Percentiles rank a stretch among this genome's conserved stretches.
phyloP scores from a whole-genome alignment of 1,284 basidiomycete species.

The Omphalotus olearius region DNA sequence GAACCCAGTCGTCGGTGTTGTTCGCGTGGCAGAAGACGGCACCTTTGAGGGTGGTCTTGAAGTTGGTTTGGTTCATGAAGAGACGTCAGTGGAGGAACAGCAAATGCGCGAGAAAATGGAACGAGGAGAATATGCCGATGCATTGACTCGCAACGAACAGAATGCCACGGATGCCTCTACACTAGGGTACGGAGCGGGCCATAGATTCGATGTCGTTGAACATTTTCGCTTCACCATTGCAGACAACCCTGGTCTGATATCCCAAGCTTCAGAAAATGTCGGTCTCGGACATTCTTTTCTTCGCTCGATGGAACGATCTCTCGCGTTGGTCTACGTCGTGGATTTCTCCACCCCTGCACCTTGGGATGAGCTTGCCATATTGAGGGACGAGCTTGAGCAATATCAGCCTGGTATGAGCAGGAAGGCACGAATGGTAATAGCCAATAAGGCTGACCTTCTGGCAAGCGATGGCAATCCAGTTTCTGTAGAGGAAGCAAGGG shows the following conservation, averaged over 20 bases:
- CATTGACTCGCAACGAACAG: constrained; percentile 47
- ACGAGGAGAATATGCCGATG: constrained; percentile 44
- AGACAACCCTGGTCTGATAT: constrained; percentile 95
- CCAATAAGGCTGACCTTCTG: constrained; percentile 92
- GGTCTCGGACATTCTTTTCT: constrained; percentile 95
- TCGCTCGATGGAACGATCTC: constrained; percentile 89
- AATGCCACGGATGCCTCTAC: constrained; percentile 18
- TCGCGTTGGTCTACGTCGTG: constrained; percentile 88
- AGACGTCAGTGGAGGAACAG: constrained; percentile 62
- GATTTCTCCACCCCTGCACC: constrained; percentile 76
- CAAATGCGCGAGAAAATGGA: constrained; percentile 42
- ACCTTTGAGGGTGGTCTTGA: constrained; percentile 63
- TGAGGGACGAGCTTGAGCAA: constrained; percentile 80
- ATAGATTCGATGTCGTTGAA: constrained; percentile 58
- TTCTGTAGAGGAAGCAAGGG: constrained; percentile 50
- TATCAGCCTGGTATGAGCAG: constrained; percentile 79
- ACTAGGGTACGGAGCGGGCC: constrained; percentile 28
- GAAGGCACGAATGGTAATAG: constrained; percentile 79
- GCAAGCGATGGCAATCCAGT: constrained; percentile 39
- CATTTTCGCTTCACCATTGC: constrained; percentile 88
- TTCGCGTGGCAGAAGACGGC: constrained; percentile 81
- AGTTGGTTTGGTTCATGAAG: constrained; percentile 58
- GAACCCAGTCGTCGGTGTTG: constrained; percentile 93
- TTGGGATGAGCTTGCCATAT: constrained; percentile 69
- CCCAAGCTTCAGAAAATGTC: constrained; percentile 81